These are phyloP conservation scores for Clonostachys rosea DNA, from an alignment of 2,329 filamentous ascomycete species.

Conservation along the genomic window DNA sequence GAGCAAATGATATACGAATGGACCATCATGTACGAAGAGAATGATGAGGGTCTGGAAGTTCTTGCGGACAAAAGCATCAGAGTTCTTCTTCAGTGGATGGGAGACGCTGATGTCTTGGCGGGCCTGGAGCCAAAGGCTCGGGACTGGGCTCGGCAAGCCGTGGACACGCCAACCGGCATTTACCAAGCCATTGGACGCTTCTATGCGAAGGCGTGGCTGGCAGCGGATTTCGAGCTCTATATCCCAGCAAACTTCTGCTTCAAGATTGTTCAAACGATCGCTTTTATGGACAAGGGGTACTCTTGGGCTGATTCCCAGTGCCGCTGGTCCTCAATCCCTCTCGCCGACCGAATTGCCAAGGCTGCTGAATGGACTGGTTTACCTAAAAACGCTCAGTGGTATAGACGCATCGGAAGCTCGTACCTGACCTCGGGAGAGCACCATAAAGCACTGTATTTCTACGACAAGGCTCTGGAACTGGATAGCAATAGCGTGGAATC, in stretches of 20 bases:
- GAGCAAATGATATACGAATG: conserved; percentile 28
- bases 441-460: conserved; percentile 24
- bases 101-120: conserved; percentile 20
- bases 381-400: conserved; percentile 26
- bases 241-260: conserved; percentile 34
- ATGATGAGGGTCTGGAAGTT: conserved; percentile 34
- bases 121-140: conserved; percentile 18
- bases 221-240: conserved; percentile 23
- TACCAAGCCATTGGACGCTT: conserved; percentile 29
- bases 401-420: conserved; percentile 32
- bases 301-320: conserved; percentile 26
- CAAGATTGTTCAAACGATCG: conserved; percentile 34
- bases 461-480: conserved; percentile 25
- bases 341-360: conserved; percentile 24
- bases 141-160: conserved; percentile 19
- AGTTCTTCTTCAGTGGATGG: conserved; percentile 26
- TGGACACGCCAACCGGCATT: conserved; percentile 18
- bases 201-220: conserved; percentile 32
- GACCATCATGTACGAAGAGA: conserved; percentile 32
- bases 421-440: conserved; percentile 28
- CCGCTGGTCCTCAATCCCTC: conserved; percentile 27
- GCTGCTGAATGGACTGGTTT: conserved; percentile 29
- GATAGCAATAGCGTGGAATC: conserved; percentile 32
- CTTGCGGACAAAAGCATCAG: conserved; percentile 31
- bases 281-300: conserved; percentile 28